Evolutionary conservation across 352 stramenopile species (phyloP), one percentile per base, ranked within the genome.

Genomic region (Thalassiosira mediterranea): DNA sequence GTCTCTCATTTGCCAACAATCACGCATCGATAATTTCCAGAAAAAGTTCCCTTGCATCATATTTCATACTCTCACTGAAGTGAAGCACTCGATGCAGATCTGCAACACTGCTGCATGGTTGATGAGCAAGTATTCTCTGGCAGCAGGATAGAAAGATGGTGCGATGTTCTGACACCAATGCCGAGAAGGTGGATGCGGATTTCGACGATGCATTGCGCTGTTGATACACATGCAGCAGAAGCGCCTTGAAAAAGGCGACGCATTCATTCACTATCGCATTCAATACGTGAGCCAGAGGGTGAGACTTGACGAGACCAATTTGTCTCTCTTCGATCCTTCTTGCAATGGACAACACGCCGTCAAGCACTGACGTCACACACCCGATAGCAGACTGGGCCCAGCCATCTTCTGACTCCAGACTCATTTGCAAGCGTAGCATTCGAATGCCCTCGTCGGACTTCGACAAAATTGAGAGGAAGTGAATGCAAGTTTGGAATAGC

Each of bases 321-420:
- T 65, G 25, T 21, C 54, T 34, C 40, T 76, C 42, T 59, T 73
- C 54, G 4, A 38, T 25, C 10, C 44, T 15, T 21, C 17, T 47
- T 19, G 46, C 56, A 48, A 40, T 67, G 2, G 23, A 66, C 42
- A 82, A 40, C 15, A 25, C 32, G 17, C 26, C 13, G 11, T 76
- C 21, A n/a, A 82, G 52, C 17, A 82, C 13, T 34, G 42, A 37
- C 62, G 44, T 68, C 59, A 82, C 46, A 25, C 58, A 76, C 19
- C 44, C 51, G 40, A 82, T 82, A 19, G 65, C 26, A 37, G 73
- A 82, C 38, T 57, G 60, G 10, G 73, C 76, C 73, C 73, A 82
- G 4, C 52, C 56, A 13, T 26, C 25, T n/a, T 62, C 47, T 3
- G 62, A 65, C 26, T 76, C 64, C 8, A 82, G 37, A 21, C 52